Conservation (phyloP, 495 filamentous ascomycete genomes). For the Penicillium soppii region DNA sequence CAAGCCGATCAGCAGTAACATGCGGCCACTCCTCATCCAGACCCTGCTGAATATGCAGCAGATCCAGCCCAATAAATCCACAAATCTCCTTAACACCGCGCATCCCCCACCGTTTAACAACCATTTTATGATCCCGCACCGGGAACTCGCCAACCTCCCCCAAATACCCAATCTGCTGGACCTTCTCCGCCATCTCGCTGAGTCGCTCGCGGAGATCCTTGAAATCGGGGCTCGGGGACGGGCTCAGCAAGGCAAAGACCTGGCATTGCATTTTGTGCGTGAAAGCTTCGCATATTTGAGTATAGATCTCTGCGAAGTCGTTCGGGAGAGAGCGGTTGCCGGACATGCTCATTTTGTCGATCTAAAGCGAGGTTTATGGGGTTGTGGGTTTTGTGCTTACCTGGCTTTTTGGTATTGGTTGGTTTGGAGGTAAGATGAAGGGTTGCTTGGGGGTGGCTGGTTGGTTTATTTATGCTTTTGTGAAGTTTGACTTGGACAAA, state of each 20-base stretch:
- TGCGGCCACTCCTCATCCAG: too few relatives aligned
- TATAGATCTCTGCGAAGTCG: not conserved
- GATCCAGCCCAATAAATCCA: too few relatives aligned
- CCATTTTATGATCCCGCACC: not conserved
- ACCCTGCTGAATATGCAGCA: too few relatives aligned
- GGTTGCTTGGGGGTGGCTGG: too few relatives aligned
- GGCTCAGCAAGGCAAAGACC: not conserved
- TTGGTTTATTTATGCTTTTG: too few relatives aligned
- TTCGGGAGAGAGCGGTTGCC: not conserved
- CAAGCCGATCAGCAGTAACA: not conserved
- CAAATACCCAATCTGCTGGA: not conserved
- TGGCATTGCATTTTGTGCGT: conserved; percentile 1
- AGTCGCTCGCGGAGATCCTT: not conserved
- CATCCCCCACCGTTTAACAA: too few relatives aligned
- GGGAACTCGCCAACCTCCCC: not conserved
- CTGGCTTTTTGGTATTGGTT: too few relatives aligned
- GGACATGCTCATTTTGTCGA: not conserved
- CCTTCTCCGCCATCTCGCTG: not conserved
- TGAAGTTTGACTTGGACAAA: too few relatives aligned
- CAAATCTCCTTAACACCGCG: too few relatives aligned
- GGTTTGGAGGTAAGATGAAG: too few relatives aligned
- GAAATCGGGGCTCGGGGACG: not conserved
- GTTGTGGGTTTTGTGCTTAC: not conserved
- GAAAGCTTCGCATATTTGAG: not conserved
- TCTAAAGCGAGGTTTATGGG: not conserved